Evolutionary conservation across 768 basidiomycete genomes (phyloP).

Genomic region (Phlebiopsis flavidoalba): DNA sequence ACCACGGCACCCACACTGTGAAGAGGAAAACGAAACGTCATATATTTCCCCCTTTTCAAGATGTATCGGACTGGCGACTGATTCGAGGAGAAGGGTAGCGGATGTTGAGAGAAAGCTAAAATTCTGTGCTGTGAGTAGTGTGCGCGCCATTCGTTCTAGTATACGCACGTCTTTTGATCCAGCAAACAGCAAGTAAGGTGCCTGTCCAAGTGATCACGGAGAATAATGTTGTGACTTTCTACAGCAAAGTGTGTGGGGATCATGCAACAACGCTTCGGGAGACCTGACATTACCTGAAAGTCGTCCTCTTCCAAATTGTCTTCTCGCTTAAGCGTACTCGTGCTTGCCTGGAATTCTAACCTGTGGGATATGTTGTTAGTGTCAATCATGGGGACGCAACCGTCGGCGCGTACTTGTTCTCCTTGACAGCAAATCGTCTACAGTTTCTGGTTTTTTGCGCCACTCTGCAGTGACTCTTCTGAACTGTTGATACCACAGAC

Average conservation of each 20-base stretch:
- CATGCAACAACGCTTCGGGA: neutral
- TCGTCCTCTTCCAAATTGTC: constrained; percentile 54
- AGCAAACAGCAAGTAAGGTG: constrained; percentile 59
- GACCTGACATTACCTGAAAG: constrained; percentile 63
- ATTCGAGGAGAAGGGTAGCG: constrained; percentile 26
- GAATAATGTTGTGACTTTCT: constrained; percentile 92
- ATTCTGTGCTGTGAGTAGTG: neutral
- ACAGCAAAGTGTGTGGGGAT: constrained; percentile 7
- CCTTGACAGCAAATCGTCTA: constrained; percentile 57
- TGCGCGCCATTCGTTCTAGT: neutral
- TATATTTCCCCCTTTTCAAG: constrained; percentile 77
- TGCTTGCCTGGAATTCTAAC: constrained; percentile 43
- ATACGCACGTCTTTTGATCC: constrained; percentile 63
- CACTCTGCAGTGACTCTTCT: constrained; percentile 50
- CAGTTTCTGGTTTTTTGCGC: constrained; percentile 89
- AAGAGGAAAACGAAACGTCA: constrained; percentile 72
- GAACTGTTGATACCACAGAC: constrained; percentile 89
- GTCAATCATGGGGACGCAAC: neutral
- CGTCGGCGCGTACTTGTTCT: constrained; percentile 46
- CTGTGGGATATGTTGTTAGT: constrained; percentile 30
- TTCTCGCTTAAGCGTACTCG: constrained; percentile 52
- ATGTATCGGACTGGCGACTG: constrained; percentile 40
- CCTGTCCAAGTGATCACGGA: too few species aligned
- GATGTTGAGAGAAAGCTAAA: constrained; percentile 21
- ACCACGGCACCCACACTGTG: constrained; percentile 40